These are phyloP conservation scores for Paspalum vaginatum DNA, from an alignment of 176 grass and related monocot genomes.

Conservation along the genomic window DNA sequence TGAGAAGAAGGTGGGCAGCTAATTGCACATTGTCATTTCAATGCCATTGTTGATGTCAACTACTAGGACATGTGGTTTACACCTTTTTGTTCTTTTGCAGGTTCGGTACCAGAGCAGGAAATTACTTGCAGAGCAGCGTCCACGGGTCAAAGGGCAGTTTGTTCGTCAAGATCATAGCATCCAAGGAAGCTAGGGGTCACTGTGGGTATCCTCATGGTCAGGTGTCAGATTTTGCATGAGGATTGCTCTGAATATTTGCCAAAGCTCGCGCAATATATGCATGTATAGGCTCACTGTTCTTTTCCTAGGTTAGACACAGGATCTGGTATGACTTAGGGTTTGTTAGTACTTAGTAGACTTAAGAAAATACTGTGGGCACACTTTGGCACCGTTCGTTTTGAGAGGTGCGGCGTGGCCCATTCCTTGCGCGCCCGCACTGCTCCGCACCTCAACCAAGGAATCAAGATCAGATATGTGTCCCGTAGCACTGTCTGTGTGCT, in stretches of 20 bases:
- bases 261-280: slow-evolving; percentile 27
- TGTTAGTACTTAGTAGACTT: slow-evolving; percentile 12
- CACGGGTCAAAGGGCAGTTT: slow-evolving; percentile 95
- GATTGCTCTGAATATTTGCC: slow-evolving; percentile 16
- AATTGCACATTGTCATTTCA: neutral
- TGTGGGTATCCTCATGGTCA: too few relatives aligned
- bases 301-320: slow-evolving; percentile 39
- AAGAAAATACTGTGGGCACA: slow-evolving; percentile 12
- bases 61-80: slow-evolving; percentile 25
- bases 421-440: too few relatives aligned
- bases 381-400: neutral
- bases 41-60: neutral
- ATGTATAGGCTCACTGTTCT: slow-evolving; percentile 31
- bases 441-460: too few relatives aligned
- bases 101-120: slow-evolving; percentile 97
- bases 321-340: slow-evolving; percentile 21
- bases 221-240: slow-evolving; percentile 30
- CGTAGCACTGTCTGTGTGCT: neutral
- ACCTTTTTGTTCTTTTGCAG: slow-evolving; percentile 43
- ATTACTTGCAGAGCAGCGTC: slow-evolving; percentile 90
- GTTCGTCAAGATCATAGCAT: slow-evolving; percentile 75
- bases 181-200: slow-evolving; percentile 43
- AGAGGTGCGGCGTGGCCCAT: too few relatives aligned
- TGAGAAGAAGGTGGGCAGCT: slow-evolving; percentile 85
- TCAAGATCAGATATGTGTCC: neutral